A percentile compares a stretch with the other conserved stretches of the same genome.
Evolutionary conservation across 163 green algal genomes (phyloP).

Genomic region (Scenedesmus sp.): DNA sequence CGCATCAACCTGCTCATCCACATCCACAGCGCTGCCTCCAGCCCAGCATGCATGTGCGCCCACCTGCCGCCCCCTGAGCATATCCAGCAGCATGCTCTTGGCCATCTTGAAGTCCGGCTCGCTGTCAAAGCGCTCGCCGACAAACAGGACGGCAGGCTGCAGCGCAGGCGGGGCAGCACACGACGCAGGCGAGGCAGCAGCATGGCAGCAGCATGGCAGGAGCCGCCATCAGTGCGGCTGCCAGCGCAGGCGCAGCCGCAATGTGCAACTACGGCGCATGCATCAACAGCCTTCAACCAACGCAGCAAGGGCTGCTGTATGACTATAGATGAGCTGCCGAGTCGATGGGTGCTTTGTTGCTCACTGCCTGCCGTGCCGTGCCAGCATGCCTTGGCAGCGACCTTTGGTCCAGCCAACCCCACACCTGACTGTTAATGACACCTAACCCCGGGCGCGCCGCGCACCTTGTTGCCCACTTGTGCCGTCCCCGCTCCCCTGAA

Average conservation of each 20-base stretch:
- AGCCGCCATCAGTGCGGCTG: neutral
- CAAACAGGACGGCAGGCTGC: constrained; percentile 94
- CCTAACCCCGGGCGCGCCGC: neutral
- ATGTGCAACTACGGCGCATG: too few species aligned
- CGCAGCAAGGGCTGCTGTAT: too few species aligned
- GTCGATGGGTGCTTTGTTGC: too few species aligned
- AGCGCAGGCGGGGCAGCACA: neutral
- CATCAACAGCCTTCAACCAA: too few species aligned
- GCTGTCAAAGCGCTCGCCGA: constrained; percentile 93
- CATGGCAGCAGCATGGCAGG: neutral
- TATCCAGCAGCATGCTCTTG: constrained; percentile 94
- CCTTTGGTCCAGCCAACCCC: neutral
- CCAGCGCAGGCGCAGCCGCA: neutral
- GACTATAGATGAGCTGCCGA: too few species aligned
- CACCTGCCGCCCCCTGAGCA: constrained; percentile 87
- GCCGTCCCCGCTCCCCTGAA: constrained; percentile 70
- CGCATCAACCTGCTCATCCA: too few species aligned
- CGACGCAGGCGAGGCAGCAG: neutral
- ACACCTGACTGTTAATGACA: neutral
- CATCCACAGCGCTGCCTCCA: neutral
- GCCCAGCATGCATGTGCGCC: neutral
- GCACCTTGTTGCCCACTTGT: constrained; percentile 89
- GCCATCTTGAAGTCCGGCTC: constrained; percentile 77
- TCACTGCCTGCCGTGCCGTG: too few species aligned
- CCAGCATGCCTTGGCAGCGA: too few species aligned